phyloP scores from a whole-genome alignment of 1,139 yeast species.

The Taphrina populina region DNA sequence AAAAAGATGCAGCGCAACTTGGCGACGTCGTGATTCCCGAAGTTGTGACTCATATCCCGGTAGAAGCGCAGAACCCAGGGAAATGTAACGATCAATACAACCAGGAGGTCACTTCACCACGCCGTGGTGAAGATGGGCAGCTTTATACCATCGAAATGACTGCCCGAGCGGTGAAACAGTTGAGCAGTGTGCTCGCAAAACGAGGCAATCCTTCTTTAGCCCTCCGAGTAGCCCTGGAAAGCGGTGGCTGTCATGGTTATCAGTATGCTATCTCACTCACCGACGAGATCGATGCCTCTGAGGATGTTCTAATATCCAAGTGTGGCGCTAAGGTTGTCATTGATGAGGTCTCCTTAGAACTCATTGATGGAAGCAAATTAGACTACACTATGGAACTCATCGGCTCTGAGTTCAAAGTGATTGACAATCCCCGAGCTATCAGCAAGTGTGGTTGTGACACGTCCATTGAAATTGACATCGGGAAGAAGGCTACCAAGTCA shows the following conservation, averaged over 20 bases:
- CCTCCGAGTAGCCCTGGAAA: conserved; percentile 76
- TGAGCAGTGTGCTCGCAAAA: conserved; percentile 4
- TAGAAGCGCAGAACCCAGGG: not conserved
- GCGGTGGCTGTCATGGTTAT: conserved; percentile 99
- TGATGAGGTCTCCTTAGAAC: conserved; percentile 76
- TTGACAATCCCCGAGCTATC: conserved; percentile 84
- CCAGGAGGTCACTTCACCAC: conserved; percentile 8
- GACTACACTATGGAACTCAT: conserved; percentile 91
- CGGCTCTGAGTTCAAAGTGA: conserved; percentile 89
- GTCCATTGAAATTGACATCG: conserved; percentile 29
- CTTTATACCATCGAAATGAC: conserved; percentile 7
- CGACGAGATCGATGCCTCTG: conserved; percentile 47
- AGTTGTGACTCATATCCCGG: too few species aligned
- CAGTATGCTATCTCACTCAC: conserved; percentile 75
- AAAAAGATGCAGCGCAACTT: conserved; percentile 1
- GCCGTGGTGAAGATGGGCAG: conserved; percentile 17
- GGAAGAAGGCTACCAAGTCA: too few species aligned
- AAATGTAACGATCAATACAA: conserved; percentile 2
- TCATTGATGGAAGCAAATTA: conserved; percentile 79
- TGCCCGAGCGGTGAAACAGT: conserved; percentile 10
- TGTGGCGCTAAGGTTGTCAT: conserved; percentile 69
- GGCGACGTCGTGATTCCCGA: conserved; percentile 1
- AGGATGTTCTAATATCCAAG: conserved; percentile 58
- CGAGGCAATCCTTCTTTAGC: conserved; percentile 55
- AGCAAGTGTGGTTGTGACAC: conserved; percentile 71